These are phyloP conservation scores for Corchorus capsularis DNA, from an alignment of 345 rosid species.

Conservation along the genomic window DNA sequence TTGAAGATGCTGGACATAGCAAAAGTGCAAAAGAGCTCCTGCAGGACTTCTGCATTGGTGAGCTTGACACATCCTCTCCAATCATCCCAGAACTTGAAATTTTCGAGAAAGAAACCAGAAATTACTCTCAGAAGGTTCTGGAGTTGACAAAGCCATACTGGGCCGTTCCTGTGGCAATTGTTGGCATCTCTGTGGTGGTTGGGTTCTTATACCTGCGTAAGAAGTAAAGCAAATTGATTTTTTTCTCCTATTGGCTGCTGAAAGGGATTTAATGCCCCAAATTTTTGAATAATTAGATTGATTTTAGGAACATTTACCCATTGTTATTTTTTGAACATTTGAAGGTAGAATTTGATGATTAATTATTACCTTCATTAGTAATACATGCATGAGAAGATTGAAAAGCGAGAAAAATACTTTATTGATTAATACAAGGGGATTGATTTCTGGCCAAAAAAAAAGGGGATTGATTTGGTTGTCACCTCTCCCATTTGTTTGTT, in stretches of 20 bases:
- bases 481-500: no score
- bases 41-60: constrained; percentile 68
- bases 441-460: no score
- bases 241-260: constrained; percentile 1
- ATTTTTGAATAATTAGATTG: constrained; percentile 13
- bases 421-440: no score
- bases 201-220: constrained; percentile 59
- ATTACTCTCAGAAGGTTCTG: constrained; percentile 38
- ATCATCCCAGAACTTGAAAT: constrained; percentile 70
- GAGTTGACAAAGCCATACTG: constrained; percentile 66
- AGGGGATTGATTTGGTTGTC: no score
- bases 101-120: constrained; percentile 33
- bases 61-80: constrained; percentile 56
- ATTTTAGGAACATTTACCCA: no score
- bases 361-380: no score
- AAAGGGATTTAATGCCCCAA: constrained; percentile 4
- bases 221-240: constrained; percentile 40
- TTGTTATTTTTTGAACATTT: no score
- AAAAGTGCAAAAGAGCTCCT: constrained; percentile 65
- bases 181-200: constrained; percentile 58
- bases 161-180: constrained; percentile 60
- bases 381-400: no score
- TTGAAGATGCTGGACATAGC: constrained; percentile 94
- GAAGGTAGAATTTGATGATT: no score
- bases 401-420: no score